Evolutionary conservation across 768 basidiomycete genomes (phyloP).

Genomic region (Boletus bicolor): DNA sequence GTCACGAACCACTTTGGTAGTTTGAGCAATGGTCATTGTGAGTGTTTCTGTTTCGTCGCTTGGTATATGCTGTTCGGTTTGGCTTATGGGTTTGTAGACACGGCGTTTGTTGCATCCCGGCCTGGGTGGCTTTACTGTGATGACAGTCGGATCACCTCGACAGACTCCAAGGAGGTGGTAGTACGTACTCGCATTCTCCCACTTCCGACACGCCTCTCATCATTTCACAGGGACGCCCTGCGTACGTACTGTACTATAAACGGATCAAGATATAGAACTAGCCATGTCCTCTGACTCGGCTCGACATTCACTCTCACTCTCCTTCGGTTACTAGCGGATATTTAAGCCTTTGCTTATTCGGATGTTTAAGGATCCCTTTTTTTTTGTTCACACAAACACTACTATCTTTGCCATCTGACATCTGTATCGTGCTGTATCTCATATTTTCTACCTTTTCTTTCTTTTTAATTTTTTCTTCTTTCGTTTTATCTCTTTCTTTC

Average conservation of each 20-base stretch:
- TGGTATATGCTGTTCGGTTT: not conserved
- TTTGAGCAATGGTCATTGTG: slow-evolving; percentile 93
- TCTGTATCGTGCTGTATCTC: slow-evolving; percentile 24
- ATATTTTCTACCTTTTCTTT: not conserved
- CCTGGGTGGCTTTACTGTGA: slow-evolving; percentile 93
- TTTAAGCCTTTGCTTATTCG: slow-evolving; percentile 29
- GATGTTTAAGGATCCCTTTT: slow-evolving; percentile 14
- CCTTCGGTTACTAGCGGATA: slow-evolving; percentile 7
- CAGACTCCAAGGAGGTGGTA: slow-evolving; percentile 77
- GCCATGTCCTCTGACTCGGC: not conserved
- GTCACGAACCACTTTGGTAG: slow-evolving; percentile 97
- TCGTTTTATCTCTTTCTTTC: not conserved
- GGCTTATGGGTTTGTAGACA: slow-evolving; percentile 52
- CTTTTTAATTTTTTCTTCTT: not conserved
- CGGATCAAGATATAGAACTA: slow-evolving; percentile 37
- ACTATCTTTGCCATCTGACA: slow-evolving; percentile 13
- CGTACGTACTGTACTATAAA: slow-evolving; percentile 84
- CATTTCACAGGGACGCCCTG: slow-evolving; percentile 50
- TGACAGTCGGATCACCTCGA: slow-evolving; percentile 79
- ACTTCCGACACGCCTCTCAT: slow-evolving; percentile 19
- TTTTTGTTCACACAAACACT: slow-evolving; percentile 4
- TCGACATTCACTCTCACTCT: not conserved
- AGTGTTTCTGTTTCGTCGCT: slow-evolving; percentile 31
- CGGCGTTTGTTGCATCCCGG: slow-evolving; percentile 83
- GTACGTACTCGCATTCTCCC: slow-evolving; percentile 45